A percentile compares a stretch with the other conserved stretches of the same genome.
phyloP scores from a whole-genome alignment of 1,284 basidiomycete genomes.

The Papiliotrema flavescens region DNA sequence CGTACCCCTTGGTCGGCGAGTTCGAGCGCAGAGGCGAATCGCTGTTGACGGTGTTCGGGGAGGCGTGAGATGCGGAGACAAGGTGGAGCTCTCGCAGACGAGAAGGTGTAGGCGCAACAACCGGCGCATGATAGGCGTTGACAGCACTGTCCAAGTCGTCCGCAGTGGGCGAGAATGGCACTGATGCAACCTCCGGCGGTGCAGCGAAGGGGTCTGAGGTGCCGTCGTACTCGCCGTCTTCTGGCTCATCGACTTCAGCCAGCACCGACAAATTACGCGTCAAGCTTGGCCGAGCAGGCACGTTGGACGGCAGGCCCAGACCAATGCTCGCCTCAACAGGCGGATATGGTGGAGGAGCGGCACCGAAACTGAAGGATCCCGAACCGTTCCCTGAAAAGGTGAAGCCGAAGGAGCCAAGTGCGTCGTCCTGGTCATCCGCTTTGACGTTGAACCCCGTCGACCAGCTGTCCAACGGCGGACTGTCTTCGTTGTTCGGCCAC shows the following conservation, averaged over 20 bases:
- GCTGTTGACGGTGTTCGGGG: conserved; percentile 4
- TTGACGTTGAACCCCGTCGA: conserved; percentile 15
- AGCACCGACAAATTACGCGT: conserved; percentile 24
- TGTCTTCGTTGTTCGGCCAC: conserved; percentile 24
- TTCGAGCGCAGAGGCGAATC: not conserved
- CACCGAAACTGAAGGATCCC: conserved; percentile 4
- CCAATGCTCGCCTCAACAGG: conserved; percentile 6
- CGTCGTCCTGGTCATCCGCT: conserved; percentile 25
- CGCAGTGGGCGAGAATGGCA: not conserved
- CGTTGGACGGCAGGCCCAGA: conserved; percentile 15
- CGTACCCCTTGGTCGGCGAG: conserved; percentile 33
- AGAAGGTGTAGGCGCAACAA: conserved; percentile 25
- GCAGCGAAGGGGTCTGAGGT: not conserved
- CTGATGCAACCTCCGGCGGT: not conserved
- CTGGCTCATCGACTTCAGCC: conserved; percentile 43
- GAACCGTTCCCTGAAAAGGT: conserved; percentile 5
- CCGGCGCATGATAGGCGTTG: not conserved
- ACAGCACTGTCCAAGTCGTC: not conserved
- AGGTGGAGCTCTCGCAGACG: conserved; percentile 38
- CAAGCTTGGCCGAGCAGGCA: conserved; percentile 24
- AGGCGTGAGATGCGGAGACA: conserved; percentile 22
- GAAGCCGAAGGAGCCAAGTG: conserved; percentile 25
- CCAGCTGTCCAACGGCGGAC: conserved; percentile 15
- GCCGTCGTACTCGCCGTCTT: conserved; percentile 24
- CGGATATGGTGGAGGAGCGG: not conserved